Conservation (phyloP, 352 stramenopile genomes). For the Phytophthora aleatoria region DNA sequence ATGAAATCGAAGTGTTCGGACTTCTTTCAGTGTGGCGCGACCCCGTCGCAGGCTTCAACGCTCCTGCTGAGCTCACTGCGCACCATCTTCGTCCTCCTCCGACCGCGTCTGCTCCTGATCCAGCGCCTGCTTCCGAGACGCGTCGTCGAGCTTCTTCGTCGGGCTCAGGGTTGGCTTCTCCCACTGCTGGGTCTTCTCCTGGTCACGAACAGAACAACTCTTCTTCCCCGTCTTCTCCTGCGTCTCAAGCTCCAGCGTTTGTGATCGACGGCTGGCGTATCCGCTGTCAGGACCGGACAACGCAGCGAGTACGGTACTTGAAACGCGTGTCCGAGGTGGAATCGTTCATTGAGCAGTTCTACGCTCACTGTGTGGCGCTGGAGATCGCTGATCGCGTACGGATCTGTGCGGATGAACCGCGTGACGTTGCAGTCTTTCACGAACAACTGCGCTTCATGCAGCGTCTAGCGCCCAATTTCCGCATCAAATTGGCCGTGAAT, state of each 20-base stretch:
- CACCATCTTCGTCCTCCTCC: conserved; percentile 31
- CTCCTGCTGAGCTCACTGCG: conserved; percentile 48
- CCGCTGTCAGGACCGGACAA: conserved; percentile 59
- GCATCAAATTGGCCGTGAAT: conserved; percentile 79
- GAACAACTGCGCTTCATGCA: conserved; percentile 70
- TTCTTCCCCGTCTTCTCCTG: conserved; percentile 12
- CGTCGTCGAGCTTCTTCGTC: conserved; percentile 30
- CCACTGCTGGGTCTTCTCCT: conserved; percentile 18
- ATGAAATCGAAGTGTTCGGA: conserved; percentile 80
- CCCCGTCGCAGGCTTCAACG: conserved; percentile 58
- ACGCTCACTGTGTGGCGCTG: conserved; percentile 64
- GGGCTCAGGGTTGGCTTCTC: conserved; percentile 19
- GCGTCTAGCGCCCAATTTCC: conserved; percentile 64
- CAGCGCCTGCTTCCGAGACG: conserved; percentile 16
- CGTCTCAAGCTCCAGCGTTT: conserved; percentile 33
- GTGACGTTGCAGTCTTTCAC: conserved; percentile 57
- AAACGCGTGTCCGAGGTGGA: conserved; percentile 61
- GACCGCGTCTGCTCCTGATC: conserved; percentile 28
- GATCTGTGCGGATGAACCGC: conserved; percentile 75
- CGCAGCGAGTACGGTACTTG: conserved; percentile 66
- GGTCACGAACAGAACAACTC: conserved; percentile 24
- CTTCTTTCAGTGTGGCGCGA: conserved; percentile 75
- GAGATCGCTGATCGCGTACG: conserved; percentile 66
- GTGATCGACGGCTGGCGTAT: conserved; percentile 75
- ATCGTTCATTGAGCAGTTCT: conserved; percentile 64